phyloP scores from a whole-genome alignment of 2,329 filamentous ascomycete species.

The Aspergillus fischeri region DNA sequence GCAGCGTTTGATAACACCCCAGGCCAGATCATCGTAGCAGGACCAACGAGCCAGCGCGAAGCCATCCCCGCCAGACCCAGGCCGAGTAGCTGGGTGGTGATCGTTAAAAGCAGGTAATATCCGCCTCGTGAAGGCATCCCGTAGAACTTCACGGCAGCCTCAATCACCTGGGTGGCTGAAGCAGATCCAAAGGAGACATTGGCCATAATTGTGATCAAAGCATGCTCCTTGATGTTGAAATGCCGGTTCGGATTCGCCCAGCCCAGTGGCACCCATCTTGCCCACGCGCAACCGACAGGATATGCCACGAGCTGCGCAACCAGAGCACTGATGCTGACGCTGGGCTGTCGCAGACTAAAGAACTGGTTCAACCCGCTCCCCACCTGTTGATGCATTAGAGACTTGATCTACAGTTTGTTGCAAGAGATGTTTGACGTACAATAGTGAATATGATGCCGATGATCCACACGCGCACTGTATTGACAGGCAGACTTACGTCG shows the following conservation, averaged over 20 bases:
- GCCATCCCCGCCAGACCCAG: constrained; percentile 60
- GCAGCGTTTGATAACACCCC: constrained; percentile 50
- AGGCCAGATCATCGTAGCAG: constrained; percentile 64
- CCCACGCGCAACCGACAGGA: constrained; percentile 41
- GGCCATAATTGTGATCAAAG: constrained; percentile 43
- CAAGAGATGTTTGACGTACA: constrained; percentile 16
- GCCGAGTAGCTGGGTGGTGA: constrained; percentile 61
- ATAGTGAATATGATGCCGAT: constrained; percentile 37
- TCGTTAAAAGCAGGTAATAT: constrained; percentile 57
- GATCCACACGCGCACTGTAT: constrained; percentile 36
- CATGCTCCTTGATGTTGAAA: constrained; percentile 40
- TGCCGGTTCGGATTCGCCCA: constrained; percentile 42
- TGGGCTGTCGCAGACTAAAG: constrained; percentile 37
- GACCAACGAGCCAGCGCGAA: constrained; percentile 55
- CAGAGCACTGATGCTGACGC: constrained; percentile 36
- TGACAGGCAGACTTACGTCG: constrained; percentile 28
- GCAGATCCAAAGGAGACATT: constrained; percentile 47
- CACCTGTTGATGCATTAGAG: constrained; percentile 19
- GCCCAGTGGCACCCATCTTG: constrained; percentile 36
- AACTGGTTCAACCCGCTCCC: constrained; percentile 38
- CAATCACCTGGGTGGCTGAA: constrained; percentile 35
- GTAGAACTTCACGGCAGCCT: constrained; percentile 48
- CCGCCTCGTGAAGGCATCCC: constrained; percentile 55
- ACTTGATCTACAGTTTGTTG: background rate
- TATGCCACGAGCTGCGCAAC: constrained; percentile 44